Evolutionary conservation across 176 grass and related monocot genomes (phyloP).

Genomic region (Secale cereale): DNA sequence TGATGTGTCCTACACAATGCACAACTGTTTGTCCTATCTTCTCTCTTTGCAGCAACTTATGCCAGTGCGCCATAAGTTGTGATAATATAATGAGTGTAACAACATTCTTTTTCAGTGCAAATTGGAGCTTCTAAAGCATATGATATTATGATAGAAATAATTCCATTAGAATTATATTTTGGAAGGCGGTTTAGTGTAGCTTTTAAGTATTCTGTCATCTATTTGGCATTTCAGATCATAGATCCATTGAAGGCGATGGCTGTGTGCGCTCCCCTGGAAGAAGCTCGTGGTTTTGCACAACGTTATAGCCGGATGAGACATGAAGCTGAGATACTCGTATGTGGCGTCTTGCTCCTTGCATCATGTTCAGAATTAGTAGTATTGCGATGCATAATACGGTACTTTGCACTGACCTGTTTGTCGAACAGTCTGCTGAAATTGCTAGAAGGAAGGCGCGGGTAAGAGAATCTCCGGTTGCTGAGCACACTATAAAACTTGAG

Average conservation of each 20-base stretch:
- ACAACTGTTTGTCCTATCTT: background rate
- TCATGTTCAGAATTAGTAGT: background rate
- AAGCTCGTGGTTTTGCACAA: slow-evolving; percentile 88
- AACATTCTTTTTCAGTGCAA: slow-evolving; percentile 2
- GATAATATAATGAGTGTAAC: background rate
- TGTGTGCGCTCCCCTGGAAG: slow-evolving; percentile 70
- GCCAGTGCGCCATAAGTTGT: background rate
- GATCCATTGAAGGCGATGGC: slow-evolving; percentile 89
- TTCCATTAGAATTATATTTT: background rate
- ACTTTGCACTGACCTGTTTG: slow-evolving; percentile 12
- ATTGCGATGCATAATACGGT: slow-evolving; percentile 15
- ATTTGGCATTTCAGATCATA: slow-evolving; percentile 61
- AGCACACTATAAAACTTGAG: slow-evolving; percentile 85
- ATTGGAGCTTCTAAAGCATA: slow-evolving; percentile 12
- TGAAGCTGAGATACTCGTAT: slow-evolving; percentile 86
- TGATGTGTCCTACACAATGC: slow-evolving; percentile 4
- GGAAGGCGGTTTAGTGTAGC: slow-evolving; percentile 2
- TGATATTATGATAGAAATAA: background rate
- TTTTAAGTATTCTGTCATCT: slow-evolving; percentile 22
- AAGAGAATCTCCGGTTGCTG: slow-evolving; percentile 77
- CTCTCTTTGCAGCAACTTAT: background rate
- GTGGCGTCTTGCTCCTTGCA: background rate
- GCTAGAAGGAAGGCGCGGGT: slow-evolving; percentile 79
- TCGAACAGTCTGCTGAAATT: slow-evolving; percentile 84
- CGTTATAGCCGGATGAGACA: slow-evolving; percentile 98